phyloP scores from a whole-genome alignment of 345 rosid species.

The Gossypium longicalyx region DNA sequence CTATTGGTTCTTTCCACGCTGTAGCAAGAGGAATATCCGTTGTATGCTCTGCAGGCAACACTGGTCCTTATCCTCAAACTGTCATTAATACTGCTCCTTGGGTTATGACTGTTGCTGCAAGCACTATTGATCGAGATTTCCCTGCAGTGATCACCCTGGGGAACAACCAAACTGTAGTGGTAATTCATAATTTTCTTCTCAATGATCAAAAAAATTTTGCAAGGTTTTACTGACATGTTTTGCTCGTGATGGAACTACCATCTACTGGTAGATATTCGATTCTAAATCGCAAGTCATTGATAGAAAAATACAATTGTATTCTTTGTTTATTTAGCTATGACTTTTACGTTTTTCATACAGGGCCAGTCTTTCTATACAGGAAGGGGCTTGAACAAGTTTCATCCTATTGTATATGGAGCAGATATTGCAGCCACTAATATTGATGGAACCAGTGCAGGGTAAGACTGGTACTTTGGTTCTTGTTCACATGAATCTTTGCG shows the following conservation, averaged over 20 bases:
- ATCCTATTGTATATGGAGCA: slow-evolving; percentile 44
- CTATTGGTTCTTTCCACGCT: slow-evolving; percentile 57
- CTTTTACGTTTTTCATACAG: slow-evolving; percentile 28
- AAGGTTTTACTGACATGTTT: slow-evolving; percentile 1
- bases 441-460: slow-evolving; percentile 42
- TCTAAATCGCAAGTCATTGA: neutral
- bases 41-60: slow-evolving; percentile 59
- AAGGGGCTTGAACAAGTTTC: slow-evolving; percentile 28
- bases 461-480: neutral
- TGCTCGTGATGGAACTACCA: neutral
- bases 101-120: slow-evolving; percentile 64
- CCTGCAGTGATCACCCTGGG: slow-evolving; percentile 52
- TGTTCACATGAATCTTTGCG: neutral
- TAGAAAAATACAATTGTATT: neutral
- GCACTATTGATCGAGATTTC: slow-evolving; percentile 62
- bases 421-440: slow-evolving; percentile 33
- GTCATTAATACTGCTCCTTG: slow-evolving; percentile 56
- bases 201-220: neutral
- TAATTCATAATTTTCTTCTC: slow-evolving; percentile 4
- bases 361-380: slow-evolving; percentile 46
- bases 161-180: slow-evolving; percentile 34
- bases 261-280: neutral
- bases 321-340: neutral
- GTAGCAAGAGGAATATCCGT: slow-evolving; percentile 49
- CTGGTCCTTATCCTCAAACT: slow-evolving; percentile 42